A percentile compares a stretch with the other conserved stretches of the same genome.
Evolutionary conservation across 495 filamentous ascomycete genomes (phyloP).

Genomic region (Letharia columbiana): DNA sequence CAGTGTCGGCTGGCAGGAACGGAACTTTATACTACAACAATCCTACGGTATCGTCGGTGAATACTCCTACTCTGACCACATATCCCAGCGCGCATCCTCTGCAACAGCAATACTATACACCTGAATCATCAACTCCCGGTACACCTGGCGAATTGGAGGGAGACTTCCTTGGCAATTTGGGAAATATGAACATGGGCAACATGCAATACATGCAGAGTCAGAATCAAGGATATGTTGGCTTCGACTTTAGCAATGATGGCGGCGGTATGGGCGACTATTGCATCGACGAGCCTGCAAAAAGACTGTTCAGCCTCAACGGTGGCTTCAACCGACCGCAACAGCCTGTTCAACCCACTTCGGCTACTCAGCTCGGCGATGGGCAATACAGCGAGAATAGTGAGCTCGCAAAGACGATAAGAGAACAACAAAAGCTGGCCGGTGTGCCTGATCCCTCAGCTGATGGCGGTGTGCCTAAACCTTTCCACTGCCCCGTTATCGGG

Average conservation of each 20-base stretch:
- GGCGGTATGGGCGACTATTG: slow-evolving; percentile 62
- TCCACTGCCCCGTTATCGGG: slow-evolving; percentile 93
- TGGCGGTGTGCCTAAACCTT: slow-evolving; percentile 82
- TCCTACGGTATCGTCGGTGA: slow-evolving; percentile 95
- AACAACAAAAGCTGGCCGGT: slow-evolving; percentile 65
- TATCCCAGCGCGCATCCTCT: slow-evolving; percentile 46
- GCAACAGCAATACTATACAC: slow-evolving; percentile 57
- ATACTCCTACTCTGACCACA: slow-evolving; percentile 78
- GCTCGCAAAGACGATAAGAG: slow-evolving; percentile 56
- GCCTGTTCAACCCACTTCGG: slow-evolving; percentile 45
- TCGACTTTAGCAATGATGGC: slow-evolving; percentile 37
- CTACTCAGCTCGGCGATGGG: slow-evolving; percentile 53
- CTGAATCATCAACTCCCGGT: slow-evolving; percentile 65
- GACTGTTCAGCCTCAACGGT: slow-evolving; percentile 78
- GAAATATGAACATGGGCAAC: slow-evolving; percentile 48
- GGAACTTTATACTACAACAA: slow-evolving; percentile 72
- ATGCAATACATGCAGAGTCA: slow-evolving; percentile 41
- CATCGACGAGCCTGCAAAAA: slow-evolving; percentile 93
- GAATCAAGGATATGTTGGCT: slow-evolving; percentile 31
- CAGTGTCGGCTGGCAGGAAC: slow-evolving; percentile 58
- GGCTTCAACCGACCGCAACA: slow-evolving; percentile 58
- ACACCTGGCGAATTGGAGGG: slow-evolving; percentile 60
- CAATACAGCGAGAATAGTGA: slow-evolving; percentile 69
- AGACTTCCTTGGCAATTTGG: slow-evolving; percentile 46
- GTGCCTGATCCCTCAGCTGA: slow-evolving; percentile 47